These are phyloP conservation scores for Funneliformis caledonium DNA, from an alignment of 371 early-diverging fungal genomes.

Conservation along the genomic window DNA sequence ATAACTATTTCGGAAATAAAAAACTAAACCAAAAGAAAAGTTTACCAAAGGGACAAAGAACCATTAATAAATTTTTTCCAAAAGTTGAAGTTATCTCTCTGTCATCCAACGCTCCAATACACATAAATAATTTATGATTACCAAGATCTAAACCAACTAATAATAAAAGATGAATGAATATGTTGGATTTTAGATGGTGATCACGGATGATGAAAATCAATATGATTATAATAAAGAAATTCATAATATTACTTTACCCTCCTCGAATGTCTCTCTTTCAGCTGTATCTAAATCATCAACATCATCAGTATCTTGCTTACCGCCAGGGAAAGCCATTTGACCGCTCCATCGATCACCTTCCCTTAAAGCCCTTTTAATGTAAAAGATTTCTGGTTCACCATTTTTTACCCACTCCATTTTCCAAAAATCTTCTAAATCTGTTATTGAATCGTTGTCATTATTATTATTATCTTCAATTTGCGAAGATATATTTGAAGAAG, in stretches of 20 bases:
- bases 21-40: not conserved
- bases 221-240: not conserved
- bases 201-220: not conserved
- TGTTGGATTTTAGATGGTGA: not conserved
- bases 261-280: constrained; percentile 70
- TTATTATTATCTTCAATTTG: not conserved
- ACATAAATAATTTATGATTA: constrained; percentile 53
- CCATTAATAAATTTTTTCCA: constrained; percentile 61
- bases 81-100: constrained; percentile 61
- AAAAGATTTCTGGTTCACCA: constrained; percentile 61
- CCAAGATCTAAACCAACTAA: constrained; percentile 60
- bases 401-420: constrained; percentile 6
- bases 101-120: constrained; percentile 68
- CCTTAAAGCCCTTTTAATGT: constrained; percentile 66
- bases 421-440: constrained; percentile 27
- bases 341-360: constrained; percentile 76
- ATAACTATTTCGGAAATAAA: not conserved
- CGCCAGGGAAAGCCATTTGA: constrained; percentile 79
- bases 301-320: constrained; percentile 67
- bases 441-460: not conserved
- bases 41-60: constrained; percentile 55
- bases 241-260: constrained; percentile 46
- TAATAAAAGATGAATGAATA: not conserved
- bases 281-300: constrained; percentile 68
- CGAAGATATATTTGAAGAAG: not conserved